Base-by-base conservation (phyloP, 805 yeast species). In the Ogataea pignaliae region DNA sequence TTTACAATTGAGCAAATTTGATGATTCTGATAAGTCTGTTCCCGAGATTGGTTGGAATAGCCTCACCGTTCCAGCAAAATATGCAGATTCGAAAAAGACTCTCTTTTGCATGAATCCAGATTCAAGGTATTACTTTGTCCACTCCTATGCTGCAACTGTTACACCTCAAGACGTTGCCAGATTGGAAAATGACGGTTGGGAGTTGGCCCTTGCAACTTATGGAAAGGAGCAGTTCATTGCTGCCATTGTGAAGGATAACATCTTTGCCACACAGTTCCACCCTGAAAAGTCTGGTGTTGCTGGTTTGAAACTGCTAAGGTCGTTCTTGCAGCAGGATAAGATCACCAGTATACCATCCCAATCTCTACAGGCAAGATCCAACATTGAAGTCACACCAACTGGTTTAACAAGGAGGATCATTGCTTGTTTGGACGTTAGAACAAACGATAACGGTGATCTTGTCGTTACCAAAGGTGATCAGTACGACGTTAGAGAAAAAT, bases 391-490 rank as follows among this genome's bases (percentile, higher is more conserved):
- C 29, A 60, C 65, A 1, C 45, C 53, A 15, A 63, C 61, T 53
- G 97, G 97, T 0, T 72, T 93, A 28, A 83, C 97, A 1, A 78
- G 91, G 62, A 81, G 99, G 65, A 79, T 95, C 17, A 89, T 93
- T 66, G 99, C 99, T 0, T 93, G 99, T 64, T 67, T 93, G 36
- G 99, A 93, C 61, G 99, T 93, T n/a, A 80, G 99, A 56, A 74
- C 96, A 7, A 93, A 93, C 61, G 99, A 93, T 59, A 72, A 71
- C 33, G 99, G 99, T 29, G 99, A 93, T 61, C 74, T 93, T 53
- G 99, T 93, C 1, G 99, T 93, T 26, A 93, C 99, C 0, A 93
- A 93, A 66, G 99, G 99, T 45, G 99, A 93, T 60, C 99, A 93
- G 64, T 93, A 93, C 62, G 96, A 93, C 65, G 99, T 93, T 2